A percentile compares a stretch with the other conserved stretches of the same genome.
Evolutionary conservation across 805 yeast species (phyloP).

Genomic region (Cyberlindnera euphorbiae): DNA sequence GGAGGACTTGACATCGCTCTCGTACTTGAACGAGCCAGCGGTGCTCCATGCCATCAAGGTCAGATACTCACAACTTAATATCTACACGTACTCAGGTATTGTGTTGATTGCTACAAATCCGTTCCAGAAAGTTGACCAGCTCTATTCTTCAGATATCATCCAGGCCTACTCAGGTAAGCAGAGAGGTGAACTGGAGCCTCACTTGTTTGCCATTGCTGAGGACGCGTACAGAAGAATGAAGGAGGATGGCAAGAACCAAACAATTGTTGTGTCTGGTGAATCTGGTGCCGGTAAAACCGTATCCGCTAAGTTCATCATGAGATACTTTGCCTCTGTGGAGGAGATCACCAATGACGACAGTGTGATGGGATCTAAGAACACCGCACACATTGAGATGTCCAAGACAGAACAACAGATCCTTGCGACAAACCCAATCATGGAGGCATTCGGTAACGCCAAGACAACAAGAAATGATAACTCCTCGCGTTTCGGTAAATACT

Average conservation of each 20-base stretch:
- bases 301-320: constrained; percentile 94
- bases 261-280: constrained; percentile 96
- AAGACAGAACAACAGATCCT: constrained; percentile 89
- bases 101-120: constrained; percentile 96
- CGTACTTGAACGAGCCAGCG: constrained; percentile 94
- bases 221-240: constrained; percentile 96
- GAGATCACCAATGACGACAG: constrained; percentile 31
- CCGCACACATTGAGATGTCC: constrained; percentile 59
- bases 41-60: constrained; percentile 89
- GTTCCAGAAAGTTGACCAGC: constrained; percentile 84
- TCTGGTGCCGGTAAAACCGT: constrained; percentile 99
- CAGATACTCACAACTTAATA: constrained; percentile 83
- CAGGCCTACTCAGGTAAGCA: constrained; percentile 92
- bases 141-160: constrained; percentile 87
- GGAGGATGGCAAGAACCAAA: constrained; percentile 78
- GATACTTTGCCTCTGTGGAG: constrained; percentile 95
- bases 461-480: constrained; percentile 97
- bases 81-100: constrained; percentile 94
- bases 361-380: constrained; percentile 37
- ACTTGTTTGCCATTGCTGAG: constrained; percentile 94
- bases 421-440: constrained; percentile 97
- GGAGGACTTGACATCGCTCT: constrained; percentile 88
- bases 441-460: constrained; percentile 97
- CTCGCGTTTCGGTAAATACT: constrained; percentile 93
- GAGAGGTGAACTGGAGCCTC: constrained; percentile 95